Conservation (phyloP, 2,329 filamentous ascomycete genomes). For the Fusarium keratoplasticum region DNA sequence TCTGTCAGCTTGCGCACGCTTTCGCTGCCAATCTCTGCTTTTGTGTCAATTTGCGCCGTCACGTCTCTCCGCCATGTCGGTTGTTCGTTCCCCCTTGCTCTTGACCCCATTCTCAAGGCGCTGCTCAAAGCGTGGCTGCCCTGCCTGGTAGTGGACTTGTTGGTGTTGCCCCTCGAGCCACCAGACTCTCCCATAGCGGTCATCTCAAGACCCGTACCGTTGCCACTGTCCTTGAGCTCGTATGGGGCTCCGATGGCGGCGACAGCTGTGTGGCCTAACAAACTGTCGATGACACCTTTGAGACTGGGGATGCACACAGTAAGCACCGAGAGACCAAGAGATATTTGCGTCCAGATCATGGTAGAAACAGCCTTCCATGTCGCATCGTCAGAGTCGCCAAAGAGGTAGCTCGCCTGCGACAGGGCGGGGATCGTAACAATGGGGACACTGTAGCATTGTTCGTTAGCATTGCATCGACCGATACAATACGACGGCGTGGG, state of each 20-base stretch:
- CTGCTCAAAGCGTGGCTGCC: not conserved
- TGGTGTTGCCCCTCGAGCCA: conserved; percentile 12
- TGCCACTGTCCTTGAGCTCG: conserved; percentile 34
- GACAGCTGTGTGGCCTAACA: conserved; percentile 31
- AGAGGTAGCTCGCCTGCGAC: conserved; percentile 25
- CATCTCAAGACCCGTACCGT: conserved; percentile 31
- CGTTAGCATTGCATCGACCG: not conserved
- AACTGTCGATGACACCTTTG: conserved; percentile 40
- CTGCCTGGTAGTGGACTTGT: not conserved
- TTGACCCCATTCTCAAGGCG: conserved; percentile 6
- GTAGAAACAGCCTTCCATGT: conserved; percentile 31
- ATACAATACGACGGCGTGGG: not conserved
- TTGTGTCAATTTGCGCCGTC: not conserved
- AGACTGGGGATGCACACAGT: conserved; percentile 41
- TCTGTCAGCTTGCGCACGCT: conserved; percentile 40
- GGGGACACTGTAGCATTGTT: conserved; percentile 22
- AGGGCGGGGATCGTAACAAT: conserved; percentile 34
- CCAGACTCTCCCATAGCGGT: conserved; percentile 18
- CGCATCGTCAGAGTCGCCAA: conserved; percentile 16
- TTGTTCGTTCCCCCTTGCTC: not conserved
- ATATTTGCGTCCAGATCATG: conserved; percentile 38
- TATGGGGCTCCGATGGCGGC: conserved; percentile 37
- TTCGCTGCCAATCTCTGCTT: conserved; percentile 30
- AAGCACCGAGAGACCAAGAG: conserved; percentile 34
- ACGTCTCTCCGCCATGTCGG: conserved; percentile 31